Base-by-base conservation (phyloP, 1,284 basidiomycete genomes). In the Trichosporon asahii region DNA sequence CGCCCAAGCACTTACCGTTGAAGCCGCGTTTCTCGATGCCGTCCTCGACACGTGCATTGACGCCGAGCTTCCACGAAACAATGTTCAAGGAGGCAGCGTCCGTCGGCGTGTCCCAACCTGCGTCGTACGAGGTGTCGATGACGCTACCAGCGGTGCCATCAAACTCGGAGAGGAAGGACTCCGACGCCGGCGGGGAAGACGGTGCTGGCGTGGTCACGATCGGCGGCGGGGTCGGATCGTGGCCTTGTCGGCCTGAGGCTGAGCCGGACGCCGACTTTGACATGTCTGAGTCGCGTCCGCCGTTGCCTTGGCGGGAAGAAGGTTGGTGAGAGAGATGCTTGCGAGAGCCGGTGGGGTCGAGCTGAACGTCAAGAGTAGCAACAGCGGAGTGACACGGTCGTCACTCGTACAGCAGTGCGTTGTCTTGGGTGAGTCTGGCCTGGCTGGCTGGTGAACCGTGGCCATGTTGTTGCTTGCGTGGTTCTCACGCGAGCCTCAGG, bases 21-120 rank as follows among this genome's bases (percentile, higher is more conserved):
- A 82, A 82, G 8, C 81, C 81, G 6, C 81, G 73, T 67, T 79
- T 80, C 55, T 80, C 80, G 11, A 79, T 73, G 0, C 79, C 80
- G 69, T 80, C 79, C 66, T 76, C 78, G 57, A 71, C 72, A 7
- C 66, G 68, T 25, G 73, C 71, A 29, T 74, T 71, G 14, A 74
- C 69, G 53, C 66, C 73, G 15, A 69, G 71, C 49, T 71, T 73
- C 82, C 82, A 84, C 23, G 77, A 79, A 2, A 84, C 82, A 12
- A 83, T 73, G 71, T 84, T 84, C 66, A 84, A 67, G 11, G 70
- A 66, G 1, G 71, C 73, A 27, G 74, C 65, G 55, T 74, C 69
- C 11, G 67, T 68, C 40, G 73, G 73, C 11, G 77, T 73, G 67
- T 81, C 80, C 76, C 78, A 80, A 15, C 73, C 73, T 18, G 78